These are phyloP conservation scores for Podila horticola DNA, from an alignment of 192 early-diverging fungal species.

Conservation along the genomic window DNA sequence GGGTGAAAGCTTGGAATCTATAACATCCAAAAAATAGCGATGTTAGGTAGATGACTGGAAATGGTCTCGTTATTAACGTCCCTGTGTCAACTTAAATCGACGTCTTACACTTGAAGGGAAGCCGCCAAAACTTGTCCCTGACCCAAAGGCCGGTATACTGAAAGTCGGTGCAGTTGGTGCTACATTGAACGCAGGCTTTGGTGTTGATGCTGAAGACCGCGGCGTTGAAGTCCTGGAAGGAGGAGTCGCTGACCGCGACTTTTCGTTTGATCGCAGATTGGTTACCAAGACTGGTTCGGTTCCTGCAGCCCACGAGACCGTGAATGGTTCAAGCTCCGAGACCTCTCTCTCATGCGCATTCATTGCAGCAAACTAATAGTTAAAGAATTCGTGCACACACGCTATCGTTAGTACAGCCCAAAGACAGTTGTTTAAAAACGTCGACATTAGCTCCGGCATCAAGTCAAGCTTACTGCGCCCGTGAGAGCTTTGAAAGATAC, in stretches of 20 bases:
- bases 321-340: constrained; percentile 42
- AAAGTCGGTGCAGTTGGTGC: constrained; percentile 16
- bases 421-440: background rate
- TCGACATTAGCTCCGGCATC: background rate
- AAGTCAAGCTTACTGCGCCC: constrained; percentile 54
- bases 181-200: constrained; percentile 27
- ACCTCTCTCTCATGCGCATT: constrained; percentile 45
- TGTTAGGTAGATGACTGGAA: too few species aligned
- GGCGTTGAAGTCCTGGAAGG: constrained; percentile 9
- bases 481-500: constrained; percentile 57
- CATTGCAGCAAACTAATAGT: constrained; percentile 50
- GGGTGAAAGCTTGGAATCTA: constrained; percentile 23
- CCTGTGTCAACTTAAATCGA: background rate
- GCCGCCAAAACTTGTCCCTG: constrained; percentile 7
- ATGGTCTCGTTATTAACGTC: too few species aligned
- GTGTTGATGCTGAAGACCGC: constrained; percentile 4
- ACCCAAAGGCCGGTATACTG: constrained; percentile 18
- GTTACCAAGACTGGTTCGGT: constrained; percentile 50
- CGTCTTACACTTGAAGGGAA: background rate
- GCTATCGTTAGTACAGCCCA: background rate
- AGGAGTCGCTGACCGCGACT: constrained; percentile 8
- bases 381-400: background rate
- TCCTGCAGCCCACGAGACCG: constrained; percentile 58
- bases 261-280: constrained; percentile 34
- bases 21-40: background rate